phyloP scores from a whole-genome alignment of 2,329 filamentous ascomycete genomes.

The Phaeoacremonium minimum region DNA sequence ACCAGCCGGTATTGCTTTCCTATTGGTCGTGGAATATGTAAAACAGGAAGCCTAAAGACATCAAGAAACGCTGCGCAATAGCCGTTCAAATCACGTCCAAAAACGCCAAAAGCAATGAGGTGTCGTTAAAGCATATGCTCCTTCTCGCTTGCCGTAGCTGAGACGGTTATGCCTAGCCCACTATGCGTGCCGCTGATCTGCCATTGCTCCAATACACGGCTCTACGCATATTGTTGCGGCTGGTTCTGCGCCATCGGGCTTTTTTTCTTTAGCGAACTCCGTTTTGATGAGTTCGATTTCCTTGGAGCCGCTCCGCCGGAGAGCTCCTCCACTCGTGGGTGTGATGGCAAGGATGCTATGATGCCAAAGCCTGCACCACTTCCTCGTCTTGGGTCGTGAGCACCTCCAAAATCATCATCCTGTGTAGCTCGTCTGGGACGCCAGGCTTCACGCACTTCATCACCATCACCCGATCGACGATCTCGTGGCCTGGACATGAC shows the following conservation, averaged over 20 bases:
- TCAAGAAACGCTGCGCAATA: too few species aligned
- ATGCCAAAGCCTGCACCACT: slow-evolving; percentile 8
- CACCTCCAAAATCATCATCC: slow-evolving; percentile 8
- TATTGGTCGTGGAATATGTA: too few species aligned
- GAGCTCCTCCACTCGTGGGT: background rate
- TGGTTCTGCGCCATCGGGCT: too few species aligned
- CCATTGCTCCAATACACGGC: background rate
- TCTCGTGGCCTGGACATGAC: too few species aligned
- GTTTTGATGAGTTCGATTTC: background rate
- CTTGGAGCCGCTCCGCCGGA: background rate
- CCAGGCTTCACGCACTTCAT: slow-evolving; percentile 5
- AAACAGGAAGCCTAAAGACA: too few species aligned
- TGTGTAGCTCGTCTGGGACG: slow-evolving; percentile 4
- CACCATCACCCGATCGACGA: background rate
- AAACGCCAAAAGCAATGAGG: too few species aligned
- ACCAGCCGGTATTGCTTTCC: too few species aligned
- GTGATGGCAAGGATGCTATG: background rate
- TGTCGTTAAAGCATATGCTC: background rate
- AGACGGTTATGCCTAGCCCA: background rate
- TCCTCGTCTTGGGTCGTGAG: slow-evolving; percentile 6
- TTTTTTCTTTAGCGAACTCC: background rate
- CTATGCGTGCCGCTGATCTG: background rate
- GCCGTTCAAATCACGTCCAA: too few species aligned
- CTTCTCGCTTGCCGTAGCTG: background rate
- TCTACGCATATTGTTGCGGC: too few species aligned